Evolutionary conservation across 495 filamentous ascomycete genomes (phyloP), one percentile per base, ranked within the genome.

Genomic region (Penicillium coprophilum): DNA sequence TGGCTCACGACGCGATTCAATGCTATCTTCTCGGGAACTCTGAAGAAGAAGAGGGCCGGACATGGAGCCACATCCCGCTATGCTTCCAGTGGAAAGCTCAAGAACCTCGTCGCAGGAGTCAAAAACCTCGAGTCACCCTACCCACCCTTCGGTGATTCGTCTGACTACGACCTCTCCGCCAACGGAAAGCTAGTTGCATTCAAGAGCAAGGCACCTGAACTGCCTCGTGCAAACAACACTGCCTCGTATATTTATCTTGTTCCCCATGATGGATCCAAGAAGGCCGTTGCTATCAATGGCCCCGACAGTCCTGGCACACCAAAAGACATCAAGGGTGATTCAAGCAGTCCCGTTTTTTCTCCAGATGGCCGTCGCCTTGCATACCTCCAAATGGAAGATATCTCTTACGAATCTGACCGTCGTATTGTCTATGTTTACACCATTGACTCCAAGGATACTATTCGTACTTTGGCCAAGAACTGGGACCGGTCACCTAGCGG

Each of bases 1-100:
- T 92, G 85, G 65, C 74, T 86, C 17, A 82, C 82, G 1, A 70
- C 76, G 4, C 50, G 69, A 23, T 72, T 76, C 46, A 76, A 80
- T 50, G 71, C 77, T 11, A 70, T 81, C 21, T 81, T 80, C 45
- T 76, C 66, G 0, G 77, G 77, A 15, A 67, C 63, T 5, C 58
- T 81, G 20, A 63, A 58, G 34, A 63, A 61, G 43, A 63, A 57
- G 17, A 51, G 34, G 36, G n/a, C 10, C 30, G 51, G 52, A 34
- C 39, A 60, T n/a, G 39, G 57, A 19, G 57, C 48, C 0, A 56
- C 59, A 32, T 34, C 47, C 32, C 43, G 54, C 24, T 68, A 73
- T 59, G 11, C 7, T 15, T 50, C 49, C 1, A 34, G n/a, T 6
- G 66, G 62, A 6, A 43, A 60, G 13, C 53, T 78, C 46, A 72